Evolutionary conservation across 371 early-diverging fungal species (phyloP), one percentile per base, ranked within the genome.

Genomic region (Rhizopus sp.): DNA sequence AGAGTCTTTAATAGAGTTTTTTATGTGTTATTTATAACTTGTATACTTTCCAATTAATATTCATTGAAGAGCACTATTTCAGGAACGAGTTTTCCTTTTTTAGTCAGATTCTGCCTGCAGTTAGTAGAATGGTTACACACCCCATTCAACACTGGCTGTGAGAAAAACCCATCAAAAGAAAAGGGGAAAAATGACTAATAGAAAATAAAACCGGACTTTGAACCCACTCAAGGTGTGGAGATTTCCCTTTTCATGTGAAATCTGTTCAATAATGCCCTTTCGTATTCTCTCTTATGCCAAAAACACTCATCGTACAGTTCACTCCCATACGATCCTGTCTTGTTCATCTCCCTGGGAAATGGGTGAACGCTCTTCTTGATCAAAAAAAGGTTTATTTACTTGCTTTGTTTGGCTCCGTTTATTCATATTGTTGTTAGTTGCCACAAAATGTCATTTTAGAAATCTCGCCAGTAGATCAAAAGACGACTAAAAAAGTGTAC

Each of bases 371-470:
- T 3, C 70, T 90, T 44, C 75, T 85, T 65, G 88, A 87, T 35
- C 83, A 84, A 62, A 77, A 80, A 63, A 80, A 86, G 78, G 88
- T 86, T 42, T 10, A 0, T 42, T 42, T 15, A 46, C 46, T 2
- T 46, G 8, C 46, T n/a, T 46, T 31, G 12, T 16, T 8, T 17
- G n/a, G 23, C 34, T 0, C 46, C 7, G 23, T 40, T 60, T 50
- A 53, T 42, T 38, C 30, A 45, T 7, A 30, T 7, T 30, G 13
- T 29, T 35, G 12, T 10, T 54, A 79, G 82, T 70, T 81, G 37
- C 76, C 83, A 51, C 84, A 85, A 70, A 83, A 86, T 56, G 86
- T 87, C 32, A 80, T 88, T 40, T 56, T 89, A 16, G 84, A 85
- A 53, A 60, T 88, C 2, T 69, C 66, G 34, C 41, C 53, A 8